Base-by-base conservation (phyloP, 1,139 yeast species). In the Hyphopichia burtonii region DNA sequence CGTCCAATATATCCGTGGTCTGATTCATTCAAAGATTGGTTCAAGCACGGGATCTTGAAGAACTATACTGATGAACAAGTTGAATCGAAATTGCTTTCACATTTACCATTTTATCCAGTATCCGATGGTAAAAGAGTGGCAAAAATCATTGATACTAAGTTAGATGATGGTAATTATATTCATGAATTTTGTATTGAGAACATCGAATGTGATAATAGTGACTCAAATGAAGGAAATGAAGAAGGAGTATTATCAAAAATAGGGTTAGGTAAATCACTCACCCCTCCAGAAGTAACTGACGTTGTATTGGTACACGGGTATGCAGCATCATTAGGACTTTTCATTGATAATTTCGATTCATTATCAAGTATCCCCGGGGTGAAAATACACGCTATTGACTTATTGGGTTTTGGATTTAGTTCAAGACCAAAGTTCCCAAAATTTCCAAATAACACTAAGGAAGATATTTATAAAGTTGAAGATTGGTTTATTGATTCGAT, bases 401-500 rank as follows among this genome's bases (percentile, higher is more conserved):
- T 72, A 45, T 56, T 64, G 4, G 79, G 79, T 2, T 72, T 73
- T 52, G 79, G 79, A 6, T 60, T 72, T 40, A 65, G 73, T 23
- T 58, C 76, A 4, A 55, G 79, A 44, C 76, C 76, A 1, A 50
- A 52, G 16, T 74, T 67, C 47, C 78, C 78, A 8, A 49, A 56
- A 7, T 61, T 66, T 20, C 51, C 60, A 1, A 40, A 55, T 17
- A 47, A 52, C 6, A 59, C 74, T n/a, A 60, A 63, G 36, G 65
- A 67, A 41, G 58, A 62, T 14, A 46, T 65, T 3, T 49, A 59
- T 16, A 73, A 75, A 48, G 80, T 84, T 12, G 96, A 89, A 57
- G 74, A 79, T 48, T 83, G 88, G 74, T 91, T 89, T 52, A 71
- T 85, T 30, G 95, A 88, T 51, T 71, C 91, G 1, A 60, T 93